Base-by-base conservation (phyloP, 2,329 filamentous ascomycete genomes). In the Penicillium palitans region DNA sequence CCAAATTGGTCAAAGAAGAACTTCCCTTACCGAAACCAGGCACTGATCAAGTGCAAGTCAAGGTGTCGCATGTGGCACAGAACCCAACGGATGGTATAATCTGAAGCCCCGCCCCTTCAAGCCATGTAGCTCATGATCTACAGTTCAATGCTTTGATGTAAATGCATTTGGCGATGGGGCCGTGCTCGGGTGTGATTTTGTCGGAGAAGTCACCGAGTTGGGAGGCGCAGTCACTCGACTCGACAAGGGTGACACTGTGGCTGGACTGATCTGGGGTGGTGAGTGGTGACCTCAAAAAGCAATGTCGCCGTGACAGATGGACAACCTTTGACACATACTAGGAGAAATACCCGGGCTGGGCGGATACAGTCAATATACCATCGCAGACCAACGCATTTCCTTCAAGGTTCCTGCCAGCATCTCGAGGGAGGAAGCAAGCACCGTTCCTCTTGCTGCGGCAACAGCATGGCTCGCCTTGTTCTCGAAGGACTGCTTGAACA, bases 391-490 rank as follows among this genome's bases (percentile, higher is more conserved):
- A 17, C 9, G 25, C 6, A 27, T 27, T 27, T 27, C 6, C 6
- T 27, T 27, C 24, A 24, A 8, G 25, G 25, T 27, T 27, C 25
- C 25, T 27, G 25, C 6, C 7, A 27, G 25, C 25, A 27, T 27
- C 25, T 27, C 25, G 25, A 27, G 25, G 25, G 25, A 27, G 25
- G 25, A 27, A 7, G 6, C 25, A 27, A 8, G 25, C 7, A 27
- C 7, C 6, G 25, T 27, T 27, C 25, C 25, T 7, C 25, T 27
- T 2, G 78, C 76, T 3, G 68, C 70, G 0, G 60, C 69, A 6
- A 81, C 78, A 6, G 67, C 78, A 1, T 75, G 68, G 70, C 67
- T 79, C 5, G 76, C 74, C 0, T 56, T 79, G 0, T 79, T 77
- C 50, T 78, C 76, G 0, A 70, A 72, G 41, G 63, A 69, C 3